Evolutionary conservation across 306 rosid genomes (phyloP).

Genomic region (Lupinus albus): DNA sequence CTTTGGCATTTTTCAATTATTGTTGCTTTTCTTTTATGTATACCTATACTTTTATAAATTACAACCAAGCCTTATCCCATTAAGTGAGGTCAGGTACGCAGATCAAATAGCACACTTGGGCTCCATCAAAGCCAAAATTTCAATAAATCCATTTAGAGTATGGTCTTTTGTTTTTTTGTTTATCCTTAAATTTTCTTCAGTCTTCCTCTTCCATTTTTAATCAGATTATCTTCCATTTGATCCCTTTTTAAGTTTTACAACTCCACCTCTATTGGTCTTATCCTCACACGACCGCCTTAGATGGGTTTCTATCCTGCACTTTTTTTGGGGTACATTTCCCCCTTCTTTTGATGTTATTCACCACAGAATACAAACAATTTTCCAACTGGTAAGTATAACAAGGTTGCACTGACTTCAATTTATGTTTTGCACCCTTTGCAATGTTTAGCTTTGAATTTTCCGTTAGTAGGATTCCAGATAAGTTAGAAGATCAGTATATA

Average conservation of each 20-base stretch:
- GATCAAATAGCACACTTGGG: conserved; percentile 16
- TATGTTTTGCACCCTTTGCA: conserved; percentile 15
- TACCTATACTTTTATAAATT: not conserved
- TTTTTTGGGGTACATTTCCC: not conserved
- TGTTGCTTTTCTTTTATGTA: conserved; percentile 12
- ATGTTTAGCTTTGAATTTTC: conserved; percentile 13
- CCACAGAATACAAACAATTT: conserved; percentile 9
- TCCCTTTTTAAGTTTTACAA: conserved; percentile 12
- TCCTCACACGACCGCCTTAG: conserved; percentile 11
- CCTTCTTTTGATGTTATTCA: conserved; percentile 12
- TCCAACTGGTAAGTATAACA: not conserved
- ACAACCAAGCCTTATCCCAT: conserved; percentile 4
- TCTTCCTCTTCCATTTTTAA: conserved; percentile 19
- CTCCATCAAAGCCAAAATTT: conserved; percentile 17
- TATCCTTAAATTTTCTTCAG: not conserved
- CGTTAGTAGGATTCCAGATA: not conserved
- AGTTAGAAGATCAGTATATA: conserved; percentile 22
- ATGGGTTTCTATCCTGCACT: conserved; percentile 32
- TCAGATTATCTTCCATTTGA: conserved; percentile 10
- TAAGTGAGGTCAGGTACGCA: conserved; percentile 1
- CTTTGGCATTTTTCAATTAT: conserved; percentile 3
- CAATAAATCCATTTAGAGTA: conserved; percentile 21
- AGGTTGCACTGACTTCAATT: conserved; percentile 24
- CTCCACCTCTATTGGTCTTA: not conserved
- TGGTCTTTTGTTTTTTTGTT: conserved; percentile 8